Base-by-base conservation (phyloP, 78 protist genomes). In the Dictyostelium intermedium region DNA sequence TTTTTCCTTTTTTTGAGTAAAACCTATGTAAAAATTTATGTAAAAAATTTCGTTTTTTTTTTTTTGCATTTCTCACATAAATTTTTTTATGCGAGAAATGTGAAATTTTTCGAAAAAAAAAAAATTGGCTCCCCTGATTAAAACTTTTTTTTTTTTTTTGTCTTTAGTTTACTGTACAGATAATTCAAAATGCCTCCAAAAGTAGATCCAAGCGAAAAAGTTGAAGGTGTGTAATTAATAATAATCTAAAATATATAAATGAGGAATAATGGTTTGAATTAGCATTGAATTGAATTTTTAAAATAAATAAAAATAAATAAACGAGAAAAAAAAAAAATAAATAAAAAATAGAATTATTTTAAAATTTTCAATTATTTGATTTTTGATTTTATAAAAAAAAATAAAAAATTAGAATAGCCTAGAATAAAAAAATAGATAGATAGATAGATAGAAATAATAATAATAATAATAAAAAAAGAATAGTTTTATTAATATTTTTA, bases 171-270 rank as follows among this genome's bases (percentile, higher is more conserved):
- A 37, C 45, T 77, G 35, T 37, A 37, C 39, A 14, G 45, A 34
- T 72, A 72, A 72, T 34, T 34, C 79, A 18, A 20, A 82, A 97
- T 97, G 98, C 97, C 97, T 50, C 98, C 98, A 20, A 97, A 97
- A 83, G 78, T 95, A 45, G 98, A 97, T 41, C 97, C 98, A 83
- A 84, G 63, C 32, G 97, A 76, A 69, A 89, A 89, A 89, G 94
- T 89, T 69, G 87, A 89, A 78, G 91, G 93, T 89, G 66, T 56
- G 66, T 56, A 56, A 39, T 39, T 5, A 76, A 25, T 47, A 5
- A 20, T 50, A 18, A 20, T 56, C 5, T 14, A 20, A 56, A 50
- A 50, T 13, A 16, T 13, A 50, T 50, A 14, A 47, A 11, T 47
- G 14, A 47, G 11, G 18, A 47, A 47, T 47, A 47, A 47, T 47